Base-by-base conservation (phyloP, 768 basidiomycete genomes). In the Lentinula boryana region DNA sequence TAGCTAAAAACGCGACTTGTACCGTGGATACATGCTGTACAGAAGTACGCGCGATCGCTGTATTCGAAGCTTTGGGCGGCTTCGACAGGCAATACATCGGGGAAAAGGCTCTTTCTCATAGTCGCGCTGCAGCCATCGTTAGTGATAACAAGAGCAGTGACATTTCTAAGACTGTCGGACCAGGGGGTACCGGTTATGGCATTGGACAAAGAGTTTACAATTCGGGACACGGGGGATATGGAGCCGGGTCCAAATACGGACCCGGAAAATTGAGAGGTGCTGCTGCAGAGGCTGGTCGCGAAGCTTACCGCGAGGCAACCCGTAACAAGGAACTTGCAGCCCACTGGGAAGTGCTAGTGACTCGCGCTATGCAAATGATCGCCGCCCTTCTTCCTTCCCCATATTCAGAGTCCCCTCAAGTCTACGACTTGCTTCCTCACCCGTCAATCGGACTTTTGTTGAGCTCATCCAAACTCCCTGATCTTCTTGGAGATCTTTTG, bases 131-230 rank as follows among this genome's bases (percentile, higher is more conserved):
- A 35, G 68, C 70, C 16, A 72, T 56, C 7, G 56, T 70, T 5
- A 64, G 75, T 12, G 65, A 72, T 10, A 68, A 70, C 52, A 67
- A 69, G 8, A 68, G 66, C 16, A 58, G 56, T 13, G 58, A 31
- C 9, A 56, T 57, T 32, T 62, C 62, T 35, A 44, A 57, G 52
- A 70, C 70, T 35, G 80, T 83, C 2, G 81, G 82, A n/a, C 80
- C 79, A 5, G 80, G 81, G 4, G 81, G 82, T 1, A 83, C 81
- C 13, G 82, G 83, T 5, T 83, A 83, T 66, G 75, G 76, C 41
- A 16, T 48, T n/a, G 46, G 46, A 27, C 21, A 48, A 8, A 38
- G 36, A 8, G 13, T 8, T 38, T 13, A 38, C 36, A 27, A 27
- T 27, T 27, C 27, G 36, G 36, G 13, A 38, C 18, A 31, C 12